Conservation (phyloP, 2,329 filamentous ascomycete genomes). For the Paramyrothecium roridum region DNA sequence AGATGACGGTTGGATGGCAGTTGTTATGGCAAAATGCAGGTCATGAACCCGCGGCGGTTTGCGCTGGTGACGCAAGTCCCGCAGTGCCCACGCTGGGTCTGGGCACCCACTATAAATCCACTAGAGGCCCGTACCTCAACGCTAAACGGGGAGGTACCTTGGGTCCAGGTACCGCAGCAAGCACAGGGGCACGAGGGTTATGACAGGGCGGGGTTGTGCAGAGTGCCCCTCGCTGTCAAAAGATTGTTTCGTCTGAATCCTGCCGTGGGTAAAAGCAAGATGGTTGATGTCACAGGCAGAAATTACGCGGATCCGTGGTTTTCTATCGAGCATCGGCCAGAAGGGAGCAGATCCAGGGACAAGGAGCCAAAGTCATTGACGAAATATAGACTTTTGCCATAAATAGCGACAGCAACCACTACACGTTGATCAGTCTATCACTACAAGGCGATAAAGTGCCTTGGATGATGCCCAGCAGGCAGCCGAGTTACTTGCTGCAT, state of each 20-base stretch:
- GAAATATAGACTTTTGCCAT: no score
- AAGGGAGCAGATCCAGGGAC: no score
- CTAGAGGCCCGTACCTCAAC: background rate
- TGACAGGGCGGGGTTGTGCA: background rate
- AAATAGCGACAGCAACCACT: no score
- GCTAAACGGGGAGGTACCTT: background rate
- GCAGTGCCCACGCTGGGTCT: background rate
- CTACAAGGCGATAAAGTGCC: no score
- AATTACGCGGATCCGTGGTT: no score
- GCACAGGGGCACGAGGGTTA: background rate
- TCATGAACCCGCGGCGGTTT: background rate
- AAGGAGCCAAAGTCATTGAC: no score
- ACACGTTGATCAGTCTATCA: no score
- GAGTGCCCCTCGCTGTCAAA: background rate
- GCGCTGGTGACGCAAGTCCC: background rate
- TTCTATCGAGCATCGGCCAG: no score
- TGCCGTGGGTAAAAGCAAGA: no score
- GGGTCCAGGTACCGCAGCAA: background rate
- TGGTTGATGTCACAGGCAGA: no score
- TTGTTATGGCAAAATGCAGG: background rate
- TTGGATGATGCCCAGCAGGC: no score
- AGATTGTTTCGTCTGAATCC: no score
- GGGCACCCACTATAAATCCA: background rate
- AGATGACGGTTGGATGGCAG: background rate
- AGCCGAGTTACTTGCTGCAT: background rate